These are phyloP conservation scores for Pyricularia pennisetigena DNA, from an alignment of 2,329 filamentous ascomycete genomes.

Conservation along the genomic window DNA sequence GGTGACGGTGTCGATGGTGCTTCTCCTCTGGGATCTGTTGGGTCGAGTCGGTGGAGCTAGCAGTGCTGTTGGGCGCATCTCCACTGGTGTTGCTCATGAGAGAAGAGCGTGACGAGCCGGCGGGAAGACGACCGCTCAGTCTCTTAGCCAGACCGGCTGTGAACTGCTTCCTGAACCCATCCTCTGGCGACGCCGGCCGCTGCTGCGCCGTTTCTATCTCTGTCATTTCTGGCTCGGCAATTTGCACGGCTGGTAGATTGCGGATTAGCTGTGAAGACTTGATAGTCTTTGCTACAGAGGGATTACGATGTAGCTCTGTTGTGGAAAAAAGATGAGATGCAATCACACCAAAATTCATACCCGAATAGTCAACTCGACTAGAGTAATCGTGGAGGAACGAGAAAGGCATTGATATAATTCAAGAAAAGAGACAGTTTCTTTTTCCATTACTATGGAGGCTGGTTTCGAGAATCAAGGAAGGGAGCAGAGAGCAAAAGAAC, in stretches of 20 bases:
- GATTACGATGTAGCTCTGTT: too few relatives aligned
- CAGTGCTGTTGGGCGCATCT: conserved; percentile 19
- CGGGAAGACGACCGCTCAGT: conserved; percentile 30
- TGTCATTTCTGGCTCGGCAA: conserved; percentile 37
- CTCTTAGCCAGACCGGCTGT: conserved; percentile 31
- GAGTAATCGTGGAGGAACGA: neutral
- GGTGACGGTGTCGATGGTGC: conserved; percentile 14
- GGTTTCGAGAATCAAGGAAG: neutral
- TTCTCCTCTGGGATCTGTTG: conserved; percentile 17
- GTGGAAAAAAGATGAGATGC: too few relatives aligned
- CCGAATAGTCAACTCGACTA: neutral
- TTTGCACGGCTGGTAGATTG: conserved; percentile 40
- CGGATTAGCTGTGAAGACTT: neutral
- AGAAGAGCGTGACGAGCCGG: conserved; percentile 34
- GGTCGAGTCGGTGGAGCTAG: conserved; percentile 16
- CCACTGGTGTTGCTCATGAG: conserved; percentile 25
- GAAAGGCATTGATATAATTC: neutral
- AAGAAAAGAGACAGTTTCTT: neutral
- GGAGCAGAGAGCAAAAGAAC: neutral
- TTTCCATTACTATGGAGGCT: neutral
- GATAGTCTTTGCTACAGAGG: neutral
- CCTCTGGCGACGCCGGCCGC: conserved; percentile 20
- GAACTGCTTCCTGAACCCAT: conserved; percentile 31
- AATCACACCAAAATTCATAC: neutral
- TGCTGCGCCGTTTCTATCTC: neutral